Percentiles rank a stretch among this genome's conserved stretches.
phyloP scores from a whole-genome alignment of 192 early-diverging fungal species.

The Geranomyces michiganensis region DNA sequence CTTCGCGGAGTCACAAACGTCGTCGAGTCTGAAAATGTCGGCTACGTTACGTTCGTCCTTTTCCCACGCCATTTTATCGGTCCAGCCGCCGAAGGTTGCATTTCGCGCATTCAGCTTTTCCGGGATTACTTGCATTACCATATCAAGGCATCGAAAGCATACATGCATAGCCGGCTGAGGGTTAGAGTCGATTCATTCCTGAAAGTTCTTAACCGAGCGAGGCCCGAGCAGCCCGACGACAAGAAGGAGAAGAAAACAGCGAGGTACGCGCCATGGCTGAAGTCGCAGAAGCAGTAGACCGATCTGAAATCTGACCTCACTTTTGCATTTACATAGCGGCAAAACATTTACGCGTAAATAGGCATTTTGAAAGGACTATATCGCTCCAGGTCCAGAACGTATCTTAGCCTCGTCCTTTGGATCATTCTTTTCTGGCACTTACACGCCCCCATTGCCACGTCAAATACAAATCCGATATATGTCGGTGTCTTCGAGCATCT shows the following conservation, averaged over 20 bases:
- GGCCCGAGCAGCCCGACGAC: constrained; percentile 76
- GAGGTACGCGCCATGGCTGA: constrained; percentile 29
- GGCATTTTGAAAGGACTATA: no score
- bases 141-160: constrained; percentile 99
- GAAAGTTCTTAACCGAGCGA: constrained; percentile 98
- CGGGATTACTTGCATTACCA: constrained; percentile 93
- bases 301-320: neutral
- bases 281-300: neutral
- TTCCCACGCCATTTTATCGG: constrained; percentile 88
- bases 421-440: no score
- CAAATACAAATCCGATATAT: no score
- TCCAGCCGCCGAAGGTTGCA: constrained; percentile 82
- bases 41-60: constrained; percentile 97
- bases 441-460: no score
- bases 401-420: no score
- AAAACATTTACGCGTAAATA: constrained; percentile 46
- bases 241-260: constrained; percentile 56
- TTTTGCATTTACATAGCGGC: constrained; percentile 30
- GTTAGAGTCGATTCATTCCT: constrained; percentile 92
- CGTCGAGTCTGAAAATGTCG: constrained; percentile 80
- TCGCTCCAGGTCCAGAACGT: no score
- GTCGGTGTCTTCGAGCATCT: no score
- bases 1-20: constrained; percentile 73
- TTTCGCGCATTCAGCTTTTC: constrained; percentile 88
- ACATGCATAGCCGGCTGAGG: constrained; percentile 98